Base-by-base conservation (phyloP, 441 rosid species). In the Erodium chrysanthum region DNA sequence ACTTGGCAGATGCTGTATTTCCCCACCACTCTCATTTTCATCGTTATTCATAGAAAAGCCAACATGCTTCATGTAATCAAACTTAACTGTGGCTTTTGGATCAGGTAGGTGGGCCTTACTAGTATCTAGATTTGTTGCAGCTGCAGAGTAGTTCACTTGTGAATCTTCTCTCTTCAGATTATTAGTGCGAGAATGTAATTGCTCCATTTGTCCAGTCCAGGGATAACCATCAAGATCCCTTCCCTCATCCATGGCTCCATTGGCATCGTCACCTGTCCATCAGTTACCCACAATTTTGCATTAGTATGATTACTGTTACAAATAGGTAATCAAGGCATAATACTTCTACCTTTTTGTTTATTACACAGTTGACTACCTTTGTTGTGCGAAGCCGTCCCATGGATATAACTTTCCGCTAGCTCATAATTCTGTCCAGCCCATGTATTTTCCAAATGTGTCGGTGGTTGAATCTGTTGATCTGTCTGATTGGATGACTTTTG, bases 351-450 rank as follows among this genome's bases (percentile, higher is more conserved):
- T 72, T 72, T 48, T 58, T 54, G 68, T 54, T 37, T 67, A 66
- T 21, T 33, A 44, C 21, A 21, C 20, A 17, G 27, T 67, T 62
- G 67, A 27, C 69, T 40, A 52, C 50, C 35, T 63, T 73, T 54
- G 46, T 54, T 69, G 54, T 33, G 63, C 7, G 73, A 75, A 50
- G 56, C 40, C 18, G 56, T 60, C 65, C 52, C 59, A 14, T 68
- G 61, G 25, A 56, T 37, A 50, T 70, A 71, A 63, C 50, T 65
- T 27, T 71, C 69, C 8, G 76, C 27, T 59, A 58, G 76, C 60
- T 69, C 68, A 69, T 70, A 70, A 59, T 59, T 71, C 70, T 68
- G 81, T 67, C 76, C 73, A 25, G 70, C 70, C 84, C 80, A 79
- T 58, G 80, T 48, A 70, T 77, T 78, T 70, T 74, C 70, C 33